Evolutionary conservation across 495 filamentous ascomycete species (phyloP).

Genomic region (Trichoderma asperelloides): DNA sequence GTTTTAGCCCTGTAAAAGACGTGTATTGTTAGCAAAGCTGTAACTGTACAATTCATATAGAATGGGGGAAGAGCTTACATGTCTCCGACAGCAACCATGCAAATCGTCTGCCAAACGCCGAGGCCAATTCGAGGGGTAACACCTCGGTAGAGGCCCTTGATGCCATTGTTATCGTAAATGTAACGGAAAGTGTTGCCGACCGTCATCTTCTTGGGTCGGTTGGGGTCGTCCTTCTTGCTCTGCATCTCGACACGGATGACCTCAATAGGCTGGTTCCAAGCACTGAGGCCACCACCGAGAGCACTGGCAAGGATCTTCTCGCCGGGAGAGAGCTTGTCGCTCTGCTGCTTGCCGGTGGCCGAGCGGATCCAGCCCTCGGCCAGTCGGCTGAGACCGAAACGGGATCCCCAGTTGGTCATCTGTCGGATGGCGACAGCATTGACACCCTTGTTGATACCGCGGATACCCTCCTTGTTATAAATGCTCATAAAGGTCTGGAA

Average conservation of each 20-base stretch:
- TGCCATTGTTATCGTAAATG: slow-evolving; percentile 80
- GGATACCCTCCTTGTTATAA: slow-evolving; percentile 87
- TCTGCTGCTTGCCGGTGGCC: slow-evolving; percentile 68
- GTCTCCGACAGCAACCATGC: slow-evolving; percentile 99
- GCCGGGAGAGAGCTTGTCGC: slow-evolving; percentile 59
- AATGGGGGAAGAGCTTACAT: slow-evolving; percentile 56
- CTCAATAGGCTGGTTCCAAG: slow-evolving; percentile 99
- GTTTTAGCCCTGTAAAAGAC: slow-evolving; percentile 71
- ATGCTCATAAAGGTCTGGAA: slow-evolving; percentile 95
- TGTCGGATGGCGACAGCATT: slow-evolving; percentile 97
- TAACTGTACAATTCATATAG: background rate
- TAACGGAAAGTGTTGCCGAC: slow-evolving; percentile 88
- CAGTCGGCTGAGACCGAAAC: slow-evolving; percentile 85
- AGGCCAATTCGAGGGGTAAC: slow-evolving; percentile 90
- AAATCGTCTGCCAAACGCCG: slow-evolving; percentile 98
- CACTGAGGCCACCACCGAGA: slow-evolving; percentile 84
- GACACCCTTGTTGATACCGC: slow-evolving; percentile 95
- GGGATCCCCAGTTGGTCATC: slow-evolving; percentile 98
- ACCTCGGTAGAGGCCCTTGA: slow-evolving; percentile 92
- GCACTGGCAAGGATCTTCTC: slow-evolving; percentile 89
- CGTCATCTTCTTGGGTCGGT: slow-evolving; percentile 96
- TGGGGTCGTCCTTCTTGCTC: slow-evolving; percentile 94
- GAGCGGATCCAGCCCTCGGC: slow-evolving; percentile 83
- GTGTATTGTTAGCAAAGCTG: slow-evolving; percentile 16
- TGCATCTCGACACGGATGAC: slow-evolving; percentile 99